phyloP scores from a whole-genome alignment of 2,329 filamentous ascomycete genomes.

The Monilinia aucupariae region DNA sequence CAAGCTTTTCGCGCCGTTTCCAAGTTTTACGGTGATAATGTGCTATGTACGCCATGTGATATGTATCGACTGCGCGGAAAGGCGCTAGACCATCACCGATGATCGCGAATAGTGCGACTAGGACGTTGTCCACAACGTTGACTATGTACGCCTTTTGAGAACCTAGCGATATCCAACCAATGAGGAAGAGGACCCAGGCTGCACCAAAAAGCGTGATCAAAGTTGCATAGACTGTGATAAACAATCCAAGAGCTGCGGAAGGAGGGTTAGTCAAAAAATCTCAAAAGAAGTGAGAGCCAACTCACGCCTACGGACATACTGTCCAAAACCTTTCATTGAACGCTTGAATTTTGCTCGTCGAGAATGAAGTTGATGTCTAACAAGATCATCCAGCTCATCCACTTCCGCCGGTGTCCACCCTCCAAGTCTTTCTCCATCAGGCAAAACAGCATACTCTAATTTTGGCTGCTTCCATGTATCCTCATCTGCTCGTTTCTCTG shows the following conservation, averaged over 20 bases:
- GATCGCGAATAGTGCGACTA: slow-evolving; percentile 64
- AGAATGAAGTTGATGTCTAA: slow-evolving; percentile 83
- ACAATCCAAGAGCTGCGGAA: slow-evolving; percentile 61
- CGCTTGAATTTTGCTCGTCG: slow-evolving; percentile 73
- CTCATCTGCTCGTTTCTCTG: slow-evolving; percentile 17
- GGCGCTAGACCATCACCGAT: slow-evolving; percentile 66
- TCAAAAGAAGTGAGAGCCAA: slow-evolving; percentile 18
- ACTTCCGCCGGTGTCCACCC: slow-evolving; percentile 74
- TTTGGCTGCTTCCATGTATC: slow-evolving; percentile 24
- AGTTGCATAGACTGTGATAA: slow-evolving; percentile 75
- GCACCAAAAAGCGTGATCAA: slow-evolving; percentile 81
- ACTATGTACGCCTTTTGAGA: slow-evolving; percentile 62
- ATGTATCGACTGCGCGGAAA: slow-evolving; percentile 75
- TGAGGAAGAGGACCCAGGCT: slow-evolving; percentile 82
- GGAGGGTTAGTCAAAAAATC: neutral
- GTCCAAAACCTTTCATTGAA: slow-evolving; percentile 68
- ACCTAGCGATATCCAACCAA: slow-evolving; percentile 83
- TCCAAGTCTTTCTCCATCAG: slow-evolving; percentile 63
- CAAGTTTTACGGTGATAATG: slow-evolving; percentile 53
- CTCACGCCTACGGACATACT: slow-evolving; percentile 67
- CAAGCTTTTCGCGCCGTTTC: slow-evolving; percentile 49
- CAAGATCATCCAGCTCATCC: slow-evolving; percentile 72
- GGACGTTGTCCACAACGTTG: slow-evolving; percentile 63
- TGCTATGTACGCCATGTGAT: slow-evolving; percentile 79
- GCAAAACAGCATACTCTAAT: slow-evolving; percentile 63